Percentiles rank a stretch among this genome's conserved stretches.
phyloP scores from a whole-genome alignment of 1,139 yeast species.

The Taphrina populina region DNA sequence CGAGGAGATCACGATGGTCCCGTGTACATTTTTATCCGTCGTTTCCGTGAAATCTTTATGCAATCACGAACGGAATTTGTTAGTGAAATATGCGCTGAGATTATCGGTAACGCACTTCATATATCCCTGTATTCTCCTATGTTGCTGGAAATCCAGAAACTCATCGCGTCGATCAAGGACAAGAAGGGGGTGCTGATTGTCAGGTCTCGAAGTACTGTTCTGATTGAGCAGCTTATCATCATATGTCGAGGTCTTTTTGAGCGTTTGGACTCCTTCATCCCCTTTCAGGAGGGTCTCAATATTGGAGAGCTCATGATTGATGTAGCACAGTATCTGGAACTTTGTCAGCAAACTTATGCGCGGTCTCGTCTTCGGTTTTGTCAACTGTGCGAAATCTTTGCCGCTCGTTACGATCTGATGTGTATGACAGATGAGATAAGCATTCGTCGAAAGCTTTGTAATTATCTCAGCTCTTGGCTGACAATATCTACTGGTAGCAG shows the following conservation, averaged over 20 bases:
- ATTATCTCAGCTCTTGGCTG: conserved; percentile 9
- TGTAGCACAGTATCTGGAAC: conserved; percentile 14
- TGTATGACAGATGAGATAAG: conserved; percentile 4
- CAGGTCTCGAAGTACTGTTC: conserved; percentile 8
- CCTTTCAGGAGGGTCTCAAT: conserved; percentile 4
- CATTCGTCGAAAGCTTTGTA: conserved; percentile 5
- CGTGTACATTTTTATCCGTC: conserved; percentile 2
- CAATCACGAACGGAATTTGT: conserved; percentile 9
- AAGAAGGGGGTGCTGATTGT: conserved; percentile 12
- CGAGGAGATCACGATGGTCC: conserved; percentile 1
- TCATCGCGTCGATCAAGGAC: conserved; percentile 15
- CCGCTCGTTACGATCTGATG: conserved; percentile 1
- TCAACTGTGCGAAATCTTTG: conserved; percentile 10
- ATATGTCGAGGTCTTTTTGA: conserved; percentile 23
- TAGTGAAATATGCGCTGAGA: conserved; percentile 16
- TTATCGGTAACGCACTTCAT: conserved; percentile 13
- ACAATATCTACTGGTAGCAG: background rate
- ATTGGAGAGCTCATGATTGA: conserved; percentile 16
- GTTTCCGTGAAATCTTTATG: conserved; percentile 8
- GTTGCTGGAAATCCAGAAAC: conserved; percentile 5
- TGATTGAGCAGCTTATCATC: conserved; percentile 15
- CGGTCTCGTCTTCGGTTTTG: conserved; percentile 12
- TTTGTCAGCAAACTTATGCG: background rate
- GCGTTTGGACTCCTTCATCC: conserved; percentile 6
- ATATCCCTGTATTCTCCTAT: conserved; percentile 7